A percentile compares a stretch with the other conserved stretches of the same genome.
Conservation (phyloP, 116 monocot species). For the Cymodocea nodosa region DNA sequence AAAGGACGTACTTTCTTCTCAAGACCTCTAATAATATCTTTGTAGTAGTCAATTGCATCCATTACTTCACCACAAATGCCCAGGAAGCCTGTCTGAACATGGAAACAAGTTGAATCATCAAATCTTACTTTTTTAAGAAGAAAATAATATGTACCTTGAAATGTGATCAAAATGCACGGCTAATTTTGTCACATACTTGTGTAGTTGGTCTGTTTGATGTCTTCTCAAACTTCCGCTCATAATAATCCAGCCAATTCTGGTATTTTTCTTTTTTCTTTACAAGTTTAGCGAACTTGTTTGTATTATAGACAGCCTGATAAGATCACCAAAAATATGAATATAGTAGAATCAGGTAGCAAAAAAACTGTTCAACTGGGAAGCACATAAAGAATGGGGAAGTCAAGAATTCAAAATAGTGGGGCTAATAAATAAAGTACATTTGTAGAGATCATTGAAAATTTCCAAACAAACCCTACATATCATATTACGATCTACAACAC, state of each 20-base stretch:
- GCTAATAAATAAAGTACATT: too few species aligned
- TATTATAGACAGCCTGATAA: constrained; percentile 80
- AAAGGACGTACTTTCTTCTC: constrained; percentile 42
- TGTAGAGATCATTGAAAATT: too few species aligned
- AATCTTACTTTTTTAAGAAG: too few species aligned
- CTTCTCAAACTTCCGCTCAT: constrained; percentile 62
- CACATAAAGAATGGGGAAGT: not conserved
- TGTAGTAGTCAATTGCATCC: constrained; percentile 80
- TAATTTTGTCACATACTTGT: constrained; percentile 24
- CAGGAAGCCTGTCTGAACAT: constrained; percentile 62
- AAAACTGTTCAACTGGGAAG: not conserved
- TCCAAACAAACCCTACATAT: too few species aligned
- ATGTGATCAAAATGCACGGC: not conserved
- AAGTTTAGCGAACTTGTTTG: constrained; percentile 74
- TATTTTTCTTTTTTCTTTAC: constrained; percentile 50
- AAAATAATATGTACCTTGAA: too few species aligned
- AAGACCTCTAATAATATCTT: constrained; percentile 34
- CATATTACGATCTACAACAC: too few species aligned
- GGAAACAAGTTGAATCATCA: too few species aligned
- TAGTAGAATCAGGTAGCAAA: not conserved
- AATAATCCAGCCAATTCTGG: constrained; percentile 82
- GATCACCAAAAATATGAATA: not conserved
- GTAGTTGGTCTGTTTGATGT: constrained; percentile 45
- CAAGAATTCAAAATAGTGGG: too few species aligned
- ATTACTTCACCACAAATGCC: constrained; percentile 57